Evolutionary conservation across 2,329 filamentous ascomycete species (phyloP), one percentile per base, ranked within the genome.

Genomic region (Penicillium brasilianum): DNA sequence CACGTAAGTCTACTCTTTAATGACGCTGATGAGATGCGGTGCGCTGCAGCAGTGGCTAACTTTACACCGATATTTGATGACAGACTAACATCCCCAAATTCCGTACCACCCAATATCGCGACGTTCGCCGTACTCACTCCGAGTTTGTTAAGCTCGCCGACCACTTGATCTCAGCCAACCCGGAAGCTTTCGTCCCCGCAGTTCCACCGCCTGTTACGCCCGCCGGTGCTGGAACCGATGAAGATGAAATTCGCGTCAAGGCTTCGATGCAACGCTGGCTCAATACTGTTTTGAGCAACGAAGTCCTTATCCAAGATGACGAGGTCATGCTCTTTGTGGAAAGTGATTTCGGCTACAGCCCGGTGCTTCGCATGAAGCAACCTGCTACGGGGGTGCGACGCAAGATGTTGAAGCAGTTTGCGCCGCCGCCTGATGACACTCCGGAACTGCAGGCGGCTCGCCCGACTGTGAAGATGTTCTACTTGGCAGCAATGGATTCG

Each of bases 241-340:
- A 99, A 76, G 95, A 99, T 71, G 95, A 99, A 77, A 83, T 84
- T 22, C 87, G 95, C 14, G 91, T 98, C 64, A 98, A 98, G 79
- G 87, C 88, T 1, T 86, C 92, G 9, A 86, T 99, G 81, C 95
- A 99, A 79, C 85, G 93, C 74, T 99, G 95, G 95, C 84, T 99
- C 71, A 97, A 96, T 77, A 91, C 91, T 61, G 90, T 99, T 20
- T 96, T 95, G 80, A 87, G 87, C 71, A 98, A 95, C 69, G 93
- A 98, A 37, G 88, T 96, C 1, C 85, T 99, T 8, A 96, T 97
- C 83, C 88, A 90, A 64, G 95, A 99, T 74, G 94, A 98, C 64
- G 95, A 99, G 79, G 94, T 98, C 88, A 88, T 97, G 5, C 88
- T 98, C 62, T 99, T 99, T 71, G 93, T 99, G n/a, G 95, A 99